Evolutionary conservation across 75 land plant species (phyloP).

Genomic region (Pinus tabuliformis): DNA sequence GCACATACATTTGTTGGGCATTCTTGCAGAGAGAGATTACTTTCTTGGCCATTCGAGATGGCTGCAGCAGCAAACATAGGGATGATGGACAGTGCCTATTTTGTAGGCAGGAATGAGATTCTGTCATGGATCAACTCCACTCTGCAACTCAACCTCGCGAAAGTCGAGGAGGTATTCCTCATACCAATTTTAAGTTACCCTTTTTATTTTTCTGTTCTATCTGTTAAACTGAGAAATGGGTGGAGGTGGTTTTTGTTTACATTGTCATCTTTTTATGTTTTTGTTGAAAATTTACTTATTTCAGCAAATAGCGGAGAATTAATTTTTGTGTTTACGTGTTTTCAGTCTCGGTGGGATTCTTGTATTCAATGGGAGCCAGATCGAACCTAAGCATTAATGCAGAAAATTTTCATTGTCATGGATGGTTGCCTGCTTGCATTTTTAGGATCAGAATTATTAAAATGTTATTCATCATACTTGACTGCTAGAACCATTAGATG

Average conservation of each 20-base stretch:
- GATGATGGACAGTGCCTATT: constrained; percentile 96
- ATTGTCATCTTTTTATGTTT: not conserved
- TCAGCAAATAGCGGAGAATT: not conserved
- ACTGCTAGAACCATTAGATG: not conserved
- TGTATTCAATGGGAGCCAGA: not conserved
- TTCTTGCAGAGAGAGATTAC: not conserved
- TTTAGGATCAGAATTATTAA: not conserved
- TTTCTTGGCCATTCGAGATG: constrained; percentile 1
- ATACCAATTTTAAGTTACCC: not conserved
- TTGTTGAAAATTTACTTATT: no score
- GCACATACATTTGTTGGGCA: not conserved
- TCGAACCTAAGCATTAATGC: not conserved
- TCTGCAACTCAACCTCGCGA: constrained; percentile 77
- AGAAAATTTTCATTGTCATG: not conserved
- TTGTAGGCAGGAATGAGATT: constrained; percentile 91
- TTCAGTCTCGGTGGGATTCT: not conserved
- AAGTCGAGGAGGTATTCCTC: constrained; percentile 81
- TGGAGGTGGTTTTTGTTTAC: not conserved
- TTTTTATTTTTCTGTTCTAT: not conserved
- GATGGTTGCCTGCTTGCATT: not conserved
- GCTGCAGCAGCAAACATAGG: constrained; percentile 80
- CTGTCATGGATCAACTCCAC: constrained; percentile 92
- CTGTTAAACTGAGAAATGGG: constrained; percentile 1
- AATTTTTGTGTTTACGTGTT: not conserved
- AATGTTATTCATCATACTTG: not conserved